Evolutionary conservation across 495 filamentous ascomycete species (phyloP).

Genomic region (Durotheca rogersii): DNA sequence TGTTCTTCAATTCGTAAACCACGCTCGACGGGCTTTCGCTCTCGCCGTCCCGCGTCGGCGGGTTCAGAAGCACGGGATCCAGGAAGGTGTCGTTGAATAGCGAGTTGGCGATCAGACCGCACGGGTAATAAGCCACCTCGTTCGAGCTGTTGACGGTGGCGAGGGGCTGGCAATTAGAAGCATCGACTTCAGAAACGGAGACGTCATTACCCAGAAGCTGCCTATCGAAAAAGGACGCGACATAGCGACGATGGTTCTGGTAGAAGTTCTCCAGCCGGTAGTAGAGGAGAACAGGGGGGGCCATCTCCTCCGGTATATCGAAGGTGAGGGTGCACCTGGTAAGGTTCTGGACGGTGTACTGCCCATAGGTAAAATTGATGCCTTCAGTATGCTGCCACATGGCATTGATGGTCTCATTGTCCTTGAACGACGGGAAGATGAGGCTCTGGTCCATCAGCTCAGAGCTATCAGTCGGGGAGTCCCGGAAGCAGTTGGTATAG

Average conservation of each 20-base stretch:
- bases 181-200: slow-evolving; percentile 58
- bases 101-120: slow-evolving; percentile 94
- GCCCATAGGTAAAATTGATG: slow-evolving; percentile 27
- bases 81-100: slow-evolving; percentile 93
- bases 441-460: slow-evolving; percentile 53
- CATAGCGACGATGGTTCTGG: slow-evolving; percentile 97
- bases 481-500: slow-evolving; percentile 71
- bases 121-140: slow-evolving; percentile 83
- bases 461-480: slow-evolving; percentile 47
- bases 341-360: slow-evolving; percentile 20
- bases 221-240: slow-evolving; percentile 77
- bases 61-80: slow-evolving; percentile 57
- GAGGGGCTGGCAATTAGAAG: slow-evolving; percentile 74
- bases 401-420: slow-evolving; percentile 38
- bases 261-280: slow-evolving; percentile 98
- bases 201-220: slow-evolving; percentile 77
- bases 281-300: slow-evolving; percentile 82
- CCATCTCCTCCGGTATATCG: slow-evolving; percentile 72
- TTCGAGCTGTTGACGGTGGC: slow-evolving; percentile 47
- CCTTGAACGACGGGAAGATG: slow-evolving; percentile 68
- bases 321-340: slow-evolving; percentile 69
- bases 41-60: slow-evolving; percentile 15
- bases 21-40: slow-evolving; percentile 21
- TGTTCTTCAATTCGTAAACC: slow-evolving; percentile 71
- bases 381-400: slow-evolving; percentile 33